Evolutionary conservation across 805 yeast species (phyloP).

Genomic region (Yamadazyma kitorensis): DNA sequence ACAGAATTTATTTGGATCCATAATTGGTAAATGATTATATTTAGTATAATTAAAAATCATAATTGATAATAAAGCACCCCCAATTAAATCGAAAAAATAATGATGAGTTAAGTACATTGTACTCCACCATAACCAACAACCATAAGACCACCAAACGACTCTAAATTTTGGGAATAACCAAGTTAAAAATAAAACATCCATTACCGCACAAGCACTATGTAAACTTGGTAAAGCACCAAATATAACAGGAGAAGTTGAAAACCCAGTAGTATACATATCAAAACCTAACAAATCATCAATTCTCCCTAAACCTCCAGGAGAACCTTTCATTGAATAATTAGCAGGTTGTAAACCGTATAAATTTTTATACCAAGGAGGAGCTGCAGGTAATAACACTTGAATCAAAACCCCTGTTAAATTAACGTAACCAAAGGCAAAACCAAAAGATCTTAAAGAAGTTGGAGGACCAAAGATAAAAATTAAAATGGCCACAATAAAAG

Average conservation of each 20-base stretch:
- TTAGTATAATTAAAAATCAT: slow-evolving; percentile 67
- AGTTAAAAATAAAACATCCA: slow-evolving; percentile 85
- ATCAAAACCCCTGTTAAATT: slow-evolving; percentile 80
- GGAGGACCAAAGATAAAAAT: slow-evolving; percentile 92
- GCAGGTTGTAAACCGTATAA: slow-evolving; percentile 87
- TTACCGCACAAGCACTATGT: slow-evolving; percentile 91
- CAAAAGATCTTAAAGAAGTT: slow-evolving; percentile 74
- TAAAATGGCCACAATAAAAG: slow-evolving; percentile 78
- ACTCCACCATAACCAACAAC: slow-evolving; percentile 97
- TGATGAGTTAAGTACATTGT: slow-evolving; percentile 98
- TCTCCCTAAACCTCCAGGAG: slow-evolving; percentile 93
- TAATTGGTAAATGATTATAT: slow-evolving; percentile 64
- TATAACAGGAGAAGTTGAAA: slow-evolving; percentile 83
- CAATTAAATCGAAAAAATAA: slow-evolving; percentile 88
- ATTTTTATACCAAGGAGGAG: slow-evolving; percentile 96
- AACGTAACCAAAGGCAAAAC: slow-evolving; percentile 94
- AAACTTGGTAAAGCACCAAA: slow-evolving; percentile 88
- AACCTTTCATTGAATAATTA: slow-evolving; percentile 84
- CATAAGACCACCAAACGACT: slow-evolving; percentile 70
- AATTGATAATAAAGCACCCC: slow-evolving; percentile 85
- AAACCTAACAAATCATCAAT: slow-evolving; percentile 78
- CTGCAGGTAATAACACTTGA: slow-evolving; percentile 86
- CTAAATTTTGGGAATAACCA: slow-evolving; percentile 75
- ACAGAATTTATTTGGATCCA: slow-evolving; percentile 51
- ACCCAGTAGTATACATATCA: slow-evolving; percentile 79